phyloP scores from a whole-genome alignment of 371 early-diverging fungal species.

The Haplosporangium sp. region DNA sequence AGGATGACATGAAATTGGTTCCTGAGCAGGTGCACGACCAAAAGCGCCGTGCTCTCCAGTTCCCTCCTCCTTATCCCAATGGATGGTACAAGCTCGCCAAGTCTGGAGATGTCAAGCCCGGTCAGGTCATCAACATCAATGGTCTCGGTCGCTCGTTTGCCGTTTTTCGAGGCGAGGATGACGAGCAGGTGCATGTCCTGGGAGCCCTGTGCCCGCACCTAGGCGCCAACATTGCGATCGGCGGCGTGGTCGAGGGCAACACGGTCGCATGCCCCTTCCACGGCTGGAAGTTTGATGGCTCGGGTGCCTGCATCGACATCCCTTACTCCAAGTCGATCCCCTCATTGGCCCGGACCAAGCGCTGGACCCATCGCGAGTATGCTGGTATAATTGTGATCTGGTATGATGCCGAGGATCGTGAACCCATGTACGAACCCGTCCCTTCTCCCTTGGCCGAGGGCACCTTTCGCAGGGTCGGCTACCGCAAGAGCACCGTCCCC shows the following conservation, averaged over 20 bases:
- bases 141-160: conserved; percentile 48
- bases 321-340: conserved; percentile 49
- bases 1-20: too few species aligned
- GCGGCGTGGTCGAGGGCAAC: conserved; percentile 45
- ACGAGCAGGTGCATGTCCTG: conserved; percentile 37
- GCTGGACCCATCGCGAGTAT: conserved; percentile 48
- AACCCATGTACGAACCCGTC: conserved; percentile 51
- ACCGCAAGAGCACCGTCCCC: conserved; percentile 45
- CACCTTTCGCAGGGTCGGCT: conserved; percentile 34
- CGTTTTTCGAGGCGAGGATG: conserved; percentile 37
- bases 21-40: conserved; percentile 50
- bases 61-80: conserved; percentile 51
- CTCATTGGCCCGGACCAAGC: conserved; percentile 40
- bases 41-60: conserved; percentile 37
- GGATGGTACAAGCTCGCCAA: conserved; percentile 52
- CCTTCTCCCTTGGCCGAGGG: conserved; percentile 44
- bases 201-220: conserved; percentile 49
- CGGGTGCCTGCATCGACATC: conserved; percentile 42
- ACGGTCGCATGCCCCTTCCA: conserved; percentile 49
- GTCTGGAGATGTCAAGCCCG: conserved; percentile 46
- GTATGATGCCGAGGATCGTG: conserved; percentile 50
- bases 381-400: conserved; percentile 41
- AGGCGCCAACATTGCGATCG: conserved; percentile 52
- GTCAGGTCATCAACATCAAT: conserved; percentile 47
- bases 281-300: conserved; percentile 50